These are phyloP conservation scores for Taiozyma sp. DNA, from an alignment of 1,139 yeast genomes.

Conservation along the genomic window DNA sequence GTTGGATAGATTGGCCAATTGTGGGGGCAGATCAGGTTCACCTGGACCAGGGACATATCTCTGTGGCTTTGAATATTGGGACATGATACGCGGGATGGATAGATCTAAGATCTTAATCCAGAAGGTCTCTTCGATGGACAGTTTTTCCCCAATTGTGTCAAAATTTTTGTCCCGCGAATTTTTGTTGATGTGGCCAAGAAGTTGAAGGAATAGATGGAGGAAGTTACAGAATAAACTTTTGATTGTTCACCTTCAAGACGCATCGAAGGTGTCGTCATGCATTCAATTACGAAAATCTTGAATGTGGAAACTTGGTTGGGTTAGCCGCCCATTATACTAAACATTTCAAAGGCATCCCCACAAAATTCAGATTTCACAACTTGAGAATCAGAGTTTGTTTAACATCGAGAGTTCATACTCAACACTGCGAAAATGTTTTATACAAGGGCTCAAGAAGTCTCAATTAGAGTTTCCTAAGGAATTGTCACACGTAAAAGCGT, in stretches of 20 bases:
- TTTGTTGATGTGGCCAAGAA: background rate
- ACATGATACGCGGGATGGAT: background rate
- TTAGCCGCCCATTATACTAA: background rate
- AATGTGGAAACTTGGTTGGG: background rate
- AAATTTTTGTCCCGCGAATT: background rate
- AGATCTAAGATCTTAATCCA: background rate
- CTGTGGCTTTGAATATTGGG: slow-evolving; percentile 28
- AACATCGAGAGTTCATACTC: background rate
- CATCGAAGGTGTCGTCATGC: background rate
- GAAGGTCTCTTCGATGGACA: background rate
- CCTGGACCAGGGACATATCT: slow-evolving; percentile 69
- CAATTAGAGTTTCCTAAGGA: background rate
- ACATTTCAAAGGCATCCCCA: background rate
- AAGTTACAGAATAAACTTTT: background rate
- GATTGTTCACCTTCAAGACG: background rate
- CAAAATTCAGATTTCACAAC: background rate
- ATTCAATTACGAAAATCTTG: background rate
- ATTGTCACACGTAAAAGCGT: background rate
- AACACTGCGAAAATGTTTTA: background rate
- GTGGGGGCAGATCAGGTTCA: slow-evolving; percentile 82
- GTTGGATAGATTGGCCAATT: slow-evolving; percentile 57
- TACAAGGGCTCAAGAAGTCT: background rate
- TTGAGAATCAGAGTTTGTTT: background rate
- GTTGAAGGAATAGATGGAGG: background rate
- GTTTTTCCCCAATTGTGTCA: slow-evolving; percentile 1